phyloP scores from a whole-genome alignment of 2,329 filamentous ascomycete species.

The Coniochaeta hoffmannii region DNA sequence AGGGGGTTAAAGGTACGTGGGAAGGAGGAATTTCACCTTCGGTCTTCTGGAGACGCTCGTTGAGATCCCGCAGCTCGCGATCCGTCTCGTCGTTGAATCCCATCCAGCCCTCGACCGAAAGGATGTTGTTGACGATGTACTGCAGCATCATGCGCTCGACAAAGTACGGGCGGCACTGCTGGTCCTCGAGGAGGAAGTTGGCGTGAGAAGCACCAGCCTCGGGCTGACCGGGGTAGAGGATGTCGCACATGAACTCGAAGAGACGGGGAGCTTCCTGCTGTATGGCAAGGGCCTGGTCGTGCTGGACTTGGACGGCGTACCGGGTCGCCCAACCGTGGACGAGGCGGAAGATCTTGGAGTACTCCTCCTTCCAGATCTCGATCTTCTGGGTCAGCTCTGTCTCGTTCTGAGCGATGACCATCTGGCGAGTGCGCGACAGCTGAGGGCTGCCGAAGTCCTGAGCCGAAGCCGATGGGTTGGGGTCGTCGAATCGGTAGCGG shows the following conservation, averaged over 20 bases:
- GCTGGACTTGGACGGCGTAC: slow-evolving; percentile 14
- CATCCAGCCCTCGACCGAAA: slow-evolving; percentile 24
- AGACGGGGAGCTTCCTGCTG: slow-evolving; percentile 15
- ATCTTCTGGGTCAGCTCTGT: not conserved
- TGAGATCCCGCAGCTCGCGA: slow-evolving; percentile 15
- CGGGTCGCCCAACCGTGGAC: slow-evolving; percentile 18
- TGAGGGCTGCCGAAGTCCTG: not conserved
- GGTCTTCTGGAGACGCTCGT: slow-evolving; percentile 10
- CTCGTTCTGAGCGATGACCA: not conserved
- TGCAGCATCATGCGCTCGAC: slow-evolving; percentile 29
- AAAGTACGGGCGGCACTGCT: slow-evolving; percentile 23
- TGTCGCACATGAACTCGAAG: slow-evolving; percentile 28
- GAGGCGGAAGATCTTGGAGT: slow-evolving; percentile 6
- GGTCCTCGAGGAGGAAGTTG: slow-evolving; percentile 23
- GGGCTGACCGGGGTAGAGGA: slow-evolving; percentile 18
- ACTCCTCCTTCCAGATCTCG: not conserved
- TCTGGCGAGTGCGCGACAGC: not conserved
- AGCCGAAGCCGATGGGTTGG: not conserved
- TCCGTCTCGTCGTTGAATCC: slow-evolving; percentile 18
- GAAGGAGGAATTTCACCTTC: slow-evolving; percentile 18
- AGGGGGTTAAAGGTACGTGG: slow-evolving; percentile 4
- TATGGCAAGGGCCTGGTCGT: slow-evolving; percentile 9
- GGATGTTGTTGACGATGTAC: slow-evolving; percentile 26
- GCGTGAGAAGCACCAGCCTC: slow-evolving; percentile 22
- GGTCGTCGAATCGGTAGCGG: not conserved